phyloP scores from a whole-genome alignment of 2,329 filamentous ascomycete genomes.

The Curvularia spicifera region DNA sequence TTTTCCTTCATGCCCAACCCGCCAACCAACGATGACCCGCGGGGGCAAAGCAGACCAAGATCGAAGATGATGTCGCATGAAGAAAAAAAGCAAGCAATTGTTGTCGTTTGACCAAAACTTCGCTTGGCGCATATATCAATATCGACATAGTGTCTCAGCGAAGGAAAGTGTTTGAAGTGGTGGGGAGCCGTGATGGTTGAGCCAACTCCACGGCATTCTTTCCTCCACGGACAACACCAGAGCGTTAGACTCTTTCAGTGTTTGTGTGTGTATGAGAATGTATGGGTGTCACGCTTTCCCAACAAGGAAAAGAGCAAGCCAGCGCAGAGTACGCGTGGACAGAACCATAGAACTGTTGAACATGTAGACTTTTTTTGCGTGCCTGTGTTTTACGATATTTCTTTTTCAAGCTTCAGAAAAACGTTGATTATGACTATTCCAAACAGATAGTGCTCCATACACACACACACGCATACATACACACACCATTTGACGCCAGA shows the following conservation, averaged over 20 bases:
- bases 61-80: background rate
- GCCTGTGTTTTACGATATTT: background rate
- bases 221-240: background rate
- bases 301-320: background rate
- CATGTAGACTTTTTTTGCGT: background rate
- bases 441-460: background rate
- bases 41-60: background rate
- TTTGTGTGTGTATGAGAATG: background rate
- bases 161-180: background rate
- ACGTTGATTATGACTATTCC: background rate
- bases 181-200: conserved; percentile 6
- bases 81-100: background rate
- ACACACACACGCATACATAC: background rate
- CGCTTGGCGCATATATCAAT: background rate
- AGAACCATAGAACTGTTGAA: background rate
- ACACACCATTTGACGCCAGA: background rate
- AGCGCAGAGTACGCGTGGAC: background rate
- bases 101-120: background rate
- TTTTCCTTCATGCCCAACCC: background rate
- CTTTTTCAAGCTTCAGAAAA: background rate
- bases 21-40: conserved; percentile 1
- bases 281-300: background rate
- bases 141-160: background rate
- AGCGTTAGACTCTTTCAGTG: background rate
- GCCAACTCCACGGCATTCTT: background rate